phyloP scores from a whole-genome alignment of 495 filamentous ascomycete genomes.

The Daldinia vernicosa region DNA sequence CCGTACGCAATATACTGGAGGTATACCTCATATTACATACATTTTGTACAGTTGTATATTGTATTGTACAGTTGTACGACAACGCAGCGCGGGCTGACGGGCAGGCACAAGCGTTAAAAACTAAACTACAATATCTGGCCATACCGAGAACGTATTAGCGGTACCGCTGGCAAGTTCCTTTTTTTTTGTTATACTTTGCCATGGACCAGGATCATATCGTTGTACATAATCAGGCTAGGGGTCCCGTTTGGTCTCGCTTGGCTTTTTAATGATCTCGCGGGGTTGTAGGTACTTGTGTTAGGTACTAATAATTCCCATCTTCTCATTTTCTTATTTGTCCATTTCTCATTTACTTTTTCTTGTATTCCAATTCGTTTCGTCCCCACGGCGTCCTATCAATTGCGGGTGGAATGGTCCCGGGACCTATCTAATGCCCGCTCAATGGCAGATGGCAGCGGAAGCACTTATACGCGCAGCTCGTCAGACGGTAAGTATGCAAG shows the following conservation, averaged over 20 bases:
- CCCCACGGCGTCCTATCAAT: slow-evolving; percentile 11
- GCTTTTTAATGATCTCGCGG: slow-evolving; percentile 37
- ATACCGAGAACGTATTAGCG: slow-evolving; percentile 28
- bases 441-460: slow-evolving; percentile 36
- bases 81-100: slow-evolving; percentile 39
- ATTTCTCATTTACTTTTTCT: slow-evolving; percentile 33
- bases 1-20: slow-evolving; percentile 1
- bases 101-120: slow-evolving; percentile 4
- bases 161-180: slow-evolving; percentile 25
- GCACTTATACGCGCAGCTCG: slow-evolving; percentile 23
- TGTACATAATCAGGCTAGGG: slow-evolving; percentile 33
- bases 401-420: slow-evolving; percentile 18
- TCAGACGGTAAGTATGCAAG: slow-evolving; percentile 34
- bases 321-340: slow-evolving; percentile 23
- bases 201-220: slow-evolving; percentile 32
- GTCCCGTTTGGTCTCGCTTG: slow-evolving; percentile 31
- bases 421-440: slow-evolving; percentile 21
- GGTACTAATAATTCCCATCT: neutral
- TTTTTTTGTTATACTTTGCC: slow-evolving; percentile 10
- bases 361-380: slow-evolving; percentile 36
- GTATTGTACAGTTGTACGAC: slow-evolving; percentile 31
- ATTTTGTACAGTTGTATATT: slow-evolving; percentile 1
- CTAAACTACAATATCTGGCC: slow-evolving; percentile 10
- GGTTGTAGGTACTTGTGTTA: slow-evolving; percentile 9
- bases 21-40: neutral